Conservation (phyloP, 192 early-diverging fungal species). For the Coemansia sp. region DNA sequence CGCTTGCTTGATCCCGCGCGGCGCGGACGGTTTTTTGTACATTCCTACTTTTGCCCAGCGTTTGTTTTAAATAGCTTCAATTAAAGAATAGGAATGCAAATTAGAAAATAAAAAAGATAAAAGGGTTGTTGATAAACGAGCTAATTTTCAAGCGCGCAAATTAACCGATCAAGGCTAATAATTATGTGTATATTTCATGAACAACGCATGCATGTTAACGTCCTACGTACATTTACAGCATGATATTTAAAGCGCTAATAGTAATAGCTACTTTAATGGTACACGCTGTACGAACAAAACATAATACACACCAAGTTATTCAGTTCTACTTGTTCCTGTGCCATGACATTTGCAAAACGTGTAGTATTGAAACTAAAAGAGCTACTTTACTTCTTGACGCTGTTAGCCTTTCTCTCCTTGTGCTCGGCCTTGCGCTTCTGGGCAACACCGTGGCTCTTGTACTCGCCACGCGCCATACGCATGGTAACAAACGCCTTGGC, state of each 20-base stretch:
- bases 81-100: neutral
- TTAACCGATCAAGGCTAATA: neutral
- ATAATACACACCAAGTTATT: too few relatives aligned
- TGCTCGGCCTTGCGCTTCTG: slow-evolving; percentile 38
- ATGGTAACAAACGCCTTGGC: slow-evolving; percentile 48
- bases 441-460: slow-evolving; percentile 56
- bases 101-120: neutral
- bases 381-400: slow-evolving; percentile 51
- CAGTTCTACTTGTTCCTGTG: too few relatives aligned
- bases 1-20: slow-evolving; percentile 30
- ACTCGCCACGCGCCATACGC: slow-evolving; percentile 49
- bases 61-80: neutral
- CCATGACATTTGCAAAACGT: neutral
- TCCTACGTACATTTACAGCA: too few relatives aligned
- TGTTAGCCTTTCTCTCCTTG: slow-evolving; percentile 53
- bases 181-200: neutral
- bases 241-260: too few relatives aligned
- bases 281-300: too few relatives aligned
- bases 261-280: too few relatives aligned
- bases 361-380: slow-evolving; percentile 11
- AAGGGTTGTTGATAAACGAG: neutral
- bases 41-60: slow-evolving; percentile 17
- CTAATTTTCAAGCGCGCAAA: neutral
- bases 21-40: slow-evolving; percentile 42
- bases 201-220: too few relatives aligned